phyloP scores from a whole-genome alignment of 495 filamentous ascomycete species.

The Articulospora tetracladia region DNA sequence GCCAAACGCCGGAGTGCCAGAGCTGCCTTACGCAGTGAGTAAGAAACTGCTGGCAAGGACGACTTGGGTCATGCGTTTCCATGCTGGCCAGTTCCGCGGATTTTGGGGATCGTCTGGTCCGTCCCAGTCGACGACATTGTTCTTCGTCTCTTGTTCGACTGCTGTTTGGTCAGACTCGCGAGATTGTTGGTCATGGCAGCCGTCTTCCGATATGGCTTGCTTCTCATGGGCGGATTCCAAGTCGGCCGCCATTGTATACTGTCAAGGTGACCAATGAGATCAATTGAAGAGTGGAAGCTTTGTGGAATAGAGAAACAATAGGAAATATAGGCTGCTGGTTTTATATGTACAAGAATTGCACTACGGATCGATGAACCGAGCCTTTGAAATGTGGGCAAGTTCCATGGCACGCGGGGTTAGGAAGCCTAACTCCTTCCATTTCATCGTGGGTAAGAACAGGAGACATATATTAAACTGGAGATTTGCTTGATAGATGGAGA shows the following conservation, averaged over 20 bases:
- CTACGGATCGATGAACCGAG: too few species aligned
- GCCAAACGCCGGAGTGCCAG: too few species aligned
- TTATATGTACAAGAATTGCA: too few species aligned
- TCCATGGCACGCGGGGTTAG: too few species aligned
- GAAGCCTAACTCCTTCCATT: too few species aligned
- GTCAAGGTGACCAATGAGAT: too few species aligned
- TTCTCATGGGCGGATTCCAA: conserved; percentile 12
- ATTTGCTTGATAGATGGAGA: conserved; percentile 7
- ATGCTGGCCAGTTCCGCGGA: conserved; percentile 48
- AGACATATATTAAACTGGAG: conserved; percentile 5
- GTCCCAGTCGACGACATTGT: conserved; percentile 28
- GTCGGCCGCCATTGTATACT: conserved; percentile 11
- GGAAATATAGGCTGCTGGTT: too few species aligned
- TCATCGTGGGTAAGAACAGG: too few species aligned
- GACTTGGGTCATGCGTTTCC: conserved; percentile 58
- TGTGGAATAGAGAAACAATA: too few species aligned
- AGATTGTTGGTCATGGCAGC: conserved; percentile 10
- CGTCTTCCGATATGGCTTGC: conserved; percentile 11
- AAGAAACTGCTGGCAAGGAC: conserved; percentile 41
- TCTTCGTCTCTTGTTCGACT: conserved; percentile 15
- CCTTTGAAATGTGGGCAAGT: too few species aligned
- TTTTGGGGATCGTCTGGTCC: conserved; percentile 44
- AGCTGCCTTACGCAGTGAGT: not conserved
- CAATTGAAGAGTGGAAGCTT: too few species aligned
- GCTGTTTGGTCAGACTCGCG: conserved; percentile 12